Percentiles rank a stretch among this genome's conserved stretches.
These are phyloP conservation scores for Phytopythium cucurbitacearum DNA, from an alignment of 352 stramenopile genomes.

Conservation along the genomic window DNA sequence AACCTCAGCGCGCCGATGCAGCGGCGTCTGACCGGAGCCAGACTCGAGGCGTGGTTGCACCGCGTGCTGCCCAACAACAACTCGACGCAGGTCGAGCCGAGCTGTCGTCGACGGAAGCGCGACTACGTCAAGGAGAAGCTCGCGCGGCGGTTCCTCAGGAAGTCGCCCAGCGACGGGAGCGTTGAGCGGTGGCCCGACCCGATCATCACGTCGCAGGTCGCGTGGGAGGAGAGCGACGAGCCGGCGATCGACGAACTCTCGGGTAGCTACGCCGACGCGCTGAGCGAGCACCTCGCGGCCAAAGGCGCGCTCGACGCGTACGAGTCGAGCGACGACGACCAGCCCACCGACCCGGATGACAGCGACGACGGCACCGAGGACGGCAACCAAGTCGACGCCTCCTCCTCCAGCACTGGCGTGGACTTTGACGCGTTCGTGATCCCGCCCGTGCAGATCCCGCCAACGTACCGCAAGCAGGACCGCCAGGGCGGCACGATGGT, in stretches of 20 bases:
- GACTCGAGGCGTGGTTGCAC: conserved; percentile 1
- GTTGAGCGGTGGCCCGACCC: too few species aligned
- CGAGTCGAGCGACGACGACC: background rate
- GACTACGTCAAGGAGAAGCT: too few species aligned
- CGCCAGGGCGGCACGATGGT: conserved; percentile 24
- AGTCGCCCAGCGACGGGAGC: too few species aligned
- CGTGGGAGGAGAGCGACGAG: background rate
- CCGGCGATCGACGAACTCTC: conserved; percentile 7
- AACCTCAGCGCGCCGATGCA: too few species aligned
- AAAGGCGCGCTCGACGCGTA: conserved; percentile 9
- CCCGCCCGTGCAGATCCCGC: conserved; percentile 26
- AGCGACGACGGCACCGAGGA: conserved; percentile 9
- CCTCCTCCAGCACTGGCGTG: background rate
- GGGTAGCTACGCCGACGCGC: conserved; percentile 19
- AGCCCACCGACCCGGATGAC: background rate
- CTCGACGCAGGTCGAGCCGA: too few species aligned
- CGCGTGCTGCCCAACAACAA: background rate
- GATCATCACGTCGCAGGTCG: too few species aligned
- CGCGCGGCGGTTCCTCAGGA: too few species aligned
- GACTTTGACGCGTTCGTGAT: conserved; percentile 11
- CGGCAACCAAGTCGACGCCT: conserved; percentile 9
- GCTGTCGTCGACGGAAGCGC: too few species aligned
- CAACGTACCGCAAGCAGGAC: conserved; percentile 23
- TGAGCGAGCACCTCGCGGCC: conserved; percentile 18
- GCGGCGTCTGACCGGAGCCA: too few species aligned